Evolutionary conservation across 305 asterid genomes (phyloP).

Genomic region (Fraxinus baroniana): DNA sequence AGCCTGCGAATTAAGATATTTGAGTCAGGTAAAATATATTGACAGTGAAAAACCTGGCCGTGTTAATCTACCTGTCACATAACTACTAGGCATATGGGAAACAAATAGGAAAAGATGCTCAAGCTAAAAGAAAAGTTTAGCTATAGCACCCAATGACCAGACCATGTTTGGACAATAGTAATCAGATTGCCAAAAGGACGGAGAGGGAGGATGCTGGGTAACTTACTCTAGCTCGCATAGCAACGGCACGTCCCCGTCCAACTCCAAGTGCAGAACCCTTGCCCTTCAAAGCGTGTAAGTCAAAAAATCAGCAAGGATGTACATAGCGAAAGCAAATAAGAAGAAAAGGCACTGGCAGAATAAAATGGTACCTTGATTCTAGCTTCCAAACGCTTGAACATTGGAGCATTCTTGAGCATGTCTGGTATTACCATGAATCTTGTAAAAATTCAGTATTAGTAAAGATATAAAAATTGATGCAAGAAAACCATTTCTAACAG

Average conservation of each 20-base stretch:
- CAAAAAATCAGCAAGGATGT: conserved; percentile 20
- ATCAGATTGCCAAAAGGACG: background rate
- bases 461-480: background rate
- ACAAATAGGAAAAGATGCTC: background rate
- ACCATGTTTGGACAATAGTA: background rate
- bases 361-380: conserved; percentile 66
- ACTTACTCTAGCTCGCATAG: conserved; percentile 91
- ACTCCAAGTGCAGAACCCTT: conserved; percentile 89
- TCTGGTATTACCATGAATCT: conserved; percentile 97
- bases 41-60: background rate
- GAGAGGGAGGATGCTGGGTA: background rate
- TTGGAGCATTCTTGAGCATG: conserved; percentile 97
- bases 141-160: background rate
- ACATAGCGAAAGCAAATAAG: background rate
- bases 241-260: conserved; percentile 96
- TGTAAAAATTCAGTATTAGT: conserved; percentile 19
- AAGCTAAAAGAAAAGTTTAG: background rate
- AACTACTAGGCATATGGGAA: background rate
- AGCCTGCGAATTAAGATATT: conserved; percentile 46
- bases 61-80: background rate
- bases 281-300: conserved; percentile 50
- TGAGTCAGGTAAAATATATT: conserved; percentile 9
- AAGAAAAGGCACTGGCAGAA: conserved; percentile 7
- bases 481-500: background rate
- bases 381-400: conserved; percentile 92